Base-by-base conservation (phyloP, 2,329 filamentous ascomycete genomes). In the Elsinoe perseae region DNA sequence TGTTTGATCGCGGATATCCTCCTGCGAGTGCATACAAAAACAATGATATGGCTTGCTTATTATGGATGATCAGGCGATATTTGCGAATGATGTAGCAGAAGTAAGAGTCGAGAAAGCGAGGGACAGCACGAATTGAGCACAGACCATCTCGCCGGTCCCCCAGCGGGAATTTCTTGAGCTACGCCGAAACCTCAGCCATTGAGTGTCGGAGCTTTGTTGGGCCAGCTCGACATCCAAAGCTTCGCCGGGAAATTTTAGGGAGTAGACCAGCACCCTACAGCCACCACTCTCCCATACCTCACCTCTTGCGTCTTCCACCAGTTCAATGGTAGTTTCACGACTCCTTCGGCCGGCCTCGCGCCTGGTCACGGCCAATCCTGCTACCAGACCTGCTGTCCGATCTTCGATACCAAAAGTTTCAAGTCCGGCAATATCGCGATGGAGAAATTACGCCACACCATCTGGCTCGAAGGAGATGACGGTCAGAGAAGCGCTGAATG, bases 401-500 rank as follows among this genome's bases (percentile, higher is more conserved):
- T 52, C 48, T 30, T 38, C 48, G 48, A 52, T 52, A 52, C 48
- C 48, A 52, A 70, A 75, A 60, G 69, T 74, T 60, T 71, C 75
- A 62, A 69, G 73, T 59, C 75, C 77, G 56, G 70, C 75, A 52
- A 70, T 77, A 64, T 71, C 70, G 68, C 69, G 69, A 68, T 71
- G 66, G 63, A 72, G 81, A 66, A 73, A 73, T 63, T 84, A 84
- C 74, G 81, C 81, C 36, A 77, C 78, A 10, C 72, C 74, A 57
- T 72, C 72, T 60, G 86, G 85, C 62, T 76, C 79, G 67, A 96
- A 96, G 80, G 89, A 96, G 72, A 90, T 95, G 77, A 95, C 93
- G 43, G 93, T 98, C 68, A 84, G 93, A 77, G 93, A 98, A 72
- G 93, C 93, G 59, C 80, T 98, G 70, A 98, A 98, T 73, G 92